phyloP scores from a whole-genome alignment of 2,329 filamentous ascomycete species.

The Chalaropsis ovoidea region DNA sequence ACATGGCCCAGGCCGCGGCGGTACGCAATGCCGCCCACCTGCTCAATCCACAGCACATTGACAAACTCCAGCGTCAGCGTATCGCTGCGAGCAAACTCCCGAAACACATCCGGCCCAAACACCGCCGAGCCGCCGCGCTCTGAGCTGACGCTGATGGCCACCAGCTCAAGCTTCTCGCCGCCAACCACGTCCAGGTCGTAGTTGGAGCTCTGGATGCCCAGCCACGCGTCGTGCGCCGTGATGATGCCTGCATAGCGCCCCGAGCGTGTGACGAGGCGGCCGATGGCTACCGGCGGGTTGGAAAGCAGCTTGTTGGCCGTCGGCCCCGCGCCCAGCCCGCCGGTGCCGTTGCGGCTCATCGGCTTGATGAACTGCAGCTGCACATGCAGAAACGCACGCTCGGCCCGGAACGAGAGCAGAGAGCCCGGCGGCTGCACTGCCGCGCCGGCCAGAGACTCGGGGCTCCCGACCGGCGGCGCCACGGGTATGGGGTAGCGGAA shows the following conservation, averaged over 20 bases:
- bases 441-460: slow-evolving; percentile 16
- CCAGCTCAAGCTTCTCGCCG: slow-evolving; percentile 38
- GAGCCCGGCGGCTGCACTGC: slow-evolving; percentile 33
- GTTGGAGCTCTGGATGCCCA: slow-evolving; percentile 40
- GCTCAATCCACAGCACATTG: slow-evolving; percentile 40
- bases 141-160: slow-evolving; percentile 36
- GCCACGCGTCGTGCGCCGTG: slow-evolving; percentile 39
- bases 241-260: slow-evolving; percentile 37
- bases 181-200: slow-evolving; percentile 32
- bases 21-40: slow-evolving; percentile 37
- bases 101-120: slow-evolving; percentile 35
- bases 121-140: slow-evolving; percentile 37
- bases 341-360: slow-evolving; percentile 12
- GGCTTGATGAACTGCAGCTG: slow-evolving; percentile 33
- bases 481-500: slow-evolving; percentile 39
- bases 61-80: slow-evolving; percentile 38
- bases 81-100: slow-evolving; percentile 34
- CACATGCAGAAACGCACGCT: slow-evolving; percentile 35
- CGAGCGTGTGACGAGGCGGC: slow-evolving; percentile 35
- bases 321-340: background rate
- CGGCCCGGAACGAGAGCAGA: slow-evolving; percentile 36
- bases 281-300: slow-evolving; percentile 37
- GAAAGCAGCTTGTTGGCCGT: slow-evolving; percentile 27
- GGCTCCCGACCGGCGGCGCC: slow-evolving; percentile 20
- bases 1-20: slow-evolving; percentile 38